A percentile compares a stretch with the other conserved stretches of the same genome.
These are phyloP conservation scores for Saccharomycopsis schoenii DNA, from an alignment of 805 yeast genomes.

Conservation along the genomic window DNA sequence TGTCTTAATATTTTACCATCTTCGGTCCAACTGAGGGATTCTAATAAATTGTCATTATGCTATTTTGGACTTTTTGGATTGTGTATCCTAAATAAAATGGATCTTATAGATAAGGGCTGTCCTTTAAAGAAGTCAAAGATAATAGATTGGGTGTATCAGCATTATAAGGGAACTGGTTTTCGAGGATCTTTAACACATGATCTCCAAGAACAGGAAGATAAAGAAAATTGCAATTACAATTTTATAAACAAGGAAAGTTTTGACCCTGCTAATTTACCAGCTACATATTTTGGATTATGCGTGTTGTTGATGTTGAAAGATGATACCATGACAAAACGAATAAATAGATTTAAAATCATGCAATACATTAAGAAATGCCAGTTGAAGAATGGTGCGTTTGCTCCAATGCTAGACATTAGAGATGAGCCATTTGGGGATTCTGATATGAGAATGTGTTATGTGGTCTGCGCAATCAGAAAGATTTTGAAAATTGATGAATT, in stretches of 20 bases:
- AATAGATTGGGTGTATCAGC: slow-evolving; percentile 37
- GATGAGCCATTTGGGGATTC: slow-evolving; percentile 43
- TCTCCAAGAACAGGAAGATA: slow-evolving; percentile 4
- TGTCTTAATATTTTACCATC: slow-evolving; percentile 47
- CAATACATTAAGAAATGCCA: slow-evolving; percentile 54
- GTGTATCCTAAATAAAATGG: slow-evolving; percentile 32
- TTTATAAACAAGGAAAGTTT: slow-evolving; percentile 23
- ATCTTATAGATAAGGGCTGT: slow-evolving; percentile 24
- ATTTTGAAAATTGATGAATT: slow-evolving; percentile 34
- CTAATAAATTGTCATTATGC: slow-evolving; percentile 58
- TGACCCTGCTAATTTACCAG: slow-evolving; percentile 58
- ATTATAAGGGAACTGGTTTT: slow-evolving; percentile 42
- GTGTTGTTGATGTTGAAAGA: slow-evolving; percentile 42
- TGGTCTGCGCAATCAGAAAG: slow-evolving; percentile 56
- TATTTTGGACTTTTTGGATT: slow-evolving; percentile 63
- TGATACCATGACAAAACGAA: slow-evolving; percentile 26
- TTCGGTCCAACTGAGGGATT: slow-evolving; percentile 50
- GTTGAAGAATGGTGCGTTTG: slow-evolving; percentile 47
- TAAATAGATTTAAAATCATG: slow-evolving; percentile 38
- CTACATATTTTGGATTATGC: slow-evolving; percentile 68
- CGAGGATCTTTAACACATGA: slow-evolving; percentile 46
- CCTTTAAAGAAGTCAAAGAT: slow-evolving; percentile 25
- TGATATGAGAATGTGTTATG: slow-evolving; percentile 65
- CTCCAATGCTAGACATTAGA: slow-evolving; percentile 30
- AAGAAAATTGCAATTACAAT: background rate